These are phyloP conservation scores for Panicum miliaceum DNA, from an alignment of 176 grass and related monocot species.

Conservation along the genomic window DNA sequence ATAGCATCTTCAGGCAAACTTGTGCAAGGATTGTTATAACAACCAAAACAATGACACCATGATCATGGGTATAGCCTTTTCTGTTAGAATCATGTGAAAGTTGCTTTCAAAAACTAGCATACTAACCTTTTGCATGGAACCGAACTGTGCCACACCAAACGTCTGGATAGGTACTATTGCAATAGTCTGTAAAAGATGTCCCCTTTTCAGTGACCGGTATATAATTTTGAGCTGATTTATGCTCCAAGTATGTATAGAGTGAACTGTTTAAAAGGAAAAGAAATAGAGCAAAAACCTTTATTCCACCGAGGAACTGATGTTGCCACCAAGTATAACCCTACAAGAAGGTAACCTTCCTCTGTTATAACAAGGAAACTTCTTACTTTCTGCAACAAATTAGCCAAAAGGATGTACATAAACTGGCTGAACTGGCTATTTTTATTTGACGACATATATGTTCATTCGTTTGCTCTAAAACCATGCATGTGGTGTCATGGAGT, in stretches of 20 bases:
- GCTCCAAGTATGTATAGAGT: not conserved
- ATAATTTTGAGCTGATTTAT: slow-evolving; percentile 32
- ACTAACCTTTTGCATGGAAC: slow-evolving; percentile 81
- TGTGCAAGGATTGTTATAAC: not conserved
- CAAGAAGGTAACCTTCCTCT: slow-evolving; percentile 54
- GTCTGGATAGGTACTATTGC: slow-evolving; percentile 64
- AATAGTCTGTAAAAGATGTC: slow-evolving; percentile 69
- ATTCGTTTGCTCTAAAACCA: not conserved
- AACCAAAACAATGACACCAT: slow-evolving; percentile 1
- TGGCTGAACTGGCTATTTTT: not conserved
- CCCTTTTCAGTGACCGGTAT: slow-evolving; percentile 30
- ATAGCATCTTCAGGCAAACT: not conserved
- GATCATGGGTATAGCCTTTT: not conserved
- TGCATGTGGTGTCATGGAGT: not conserved
- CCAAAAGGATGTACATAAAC: slow-evolving; percentile 16
- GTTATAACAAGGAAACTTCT: slow-evolving; percentile 57
- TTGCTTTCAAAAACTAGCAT: slow-evolving; percentile 20
- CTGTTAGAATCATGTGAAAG: not conserved
- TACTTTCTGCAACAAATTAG: slow-evolving; percentile 46
- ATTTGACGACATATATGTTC: not conserved
- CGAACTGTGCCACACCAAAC: slow-evolving; percentile 82
- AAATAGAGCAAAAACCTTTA: slow-evolving; percentile 66
- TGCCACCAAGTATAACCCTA: slow-evolving; percentile 91
- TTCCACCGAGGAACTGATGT: slow-evolving; percentile 81
- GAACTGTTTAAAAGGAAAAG: slow-evolving; percentile 18